phyloP scores from a whole-genome alignment of 768 basidiomycete species.

The Gelatoporia subvermispora region DNA sequence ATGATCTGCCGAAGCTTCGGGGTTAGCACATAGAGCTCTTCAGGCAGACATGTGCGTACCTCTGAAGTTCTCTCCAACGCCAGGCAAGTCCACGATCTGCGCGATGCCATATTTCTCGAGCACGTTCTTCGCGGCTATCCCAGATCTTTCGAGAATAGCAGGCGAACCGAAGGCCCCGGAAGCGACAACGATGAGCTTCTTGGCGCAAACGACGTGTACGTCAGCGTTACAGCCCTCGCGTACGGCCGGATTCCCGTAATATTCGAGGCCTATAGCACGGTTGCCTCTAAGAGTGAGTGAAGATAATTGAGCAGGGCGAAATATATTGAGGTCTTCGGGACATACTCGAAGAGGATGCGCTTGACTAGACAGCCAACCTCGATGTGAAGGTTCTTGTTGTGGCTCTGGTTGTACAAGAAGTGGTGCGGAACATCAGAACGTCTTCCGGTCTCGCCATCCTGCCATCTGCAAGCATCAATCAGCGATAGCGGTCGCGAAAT shows the following conservation, averaged over 20 bases:
- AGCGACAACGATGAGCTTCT: slow-evolving; percentile 34
- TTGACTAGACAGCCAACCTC: slow-evolving; percentile 31
- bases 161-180: slow-evolving; percentile 43
- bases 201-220: slow-evolving; percentile 22
- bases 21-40: background rate
- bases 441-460: slow-evolving; percentile 45
- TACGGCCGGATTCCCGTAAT: slow-evolving; percentile 23
- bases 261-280: slow-evolving; percentile 37
- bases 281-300: slow-evolving; percentile 20
- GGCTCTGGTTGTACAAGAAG: slow-evolving; percentile 30
- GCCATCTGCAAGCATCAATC: slow-evolving; percentile 38
- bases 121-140: slow-evolving; percentile 32
- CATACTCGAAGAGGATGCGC: slow-evolving; percentile 34
- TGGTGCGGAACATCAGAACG: slow-evolving; percentile 53
- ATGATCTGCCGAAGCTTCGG: slow-evolving; percentile 23
- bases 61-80: slow-evolving; percentile 41
- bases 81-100: slow-evolving; percentile 33
- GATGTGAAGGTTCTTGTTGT: slow-evolving; percentile 22
- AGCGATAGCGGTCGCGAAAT: background rate
- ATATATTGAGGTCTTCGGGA: background rate
- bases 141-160: slow-evolving; percentile 51
- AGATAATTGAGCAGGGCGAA: background rate
- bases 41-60: slow-evolving; percentile 4
- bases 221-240: slow-evolving; percentile 10
- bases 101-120: slow-evolving; percentile 28